Percentiles rank a stretch among this genome's conserved stretches.
These are phyloP conservation scores for Botrytis aclada DNA, from an alignment of 2,329 filamentous ascomycete species.

Conservation along the genomic window DNA sequence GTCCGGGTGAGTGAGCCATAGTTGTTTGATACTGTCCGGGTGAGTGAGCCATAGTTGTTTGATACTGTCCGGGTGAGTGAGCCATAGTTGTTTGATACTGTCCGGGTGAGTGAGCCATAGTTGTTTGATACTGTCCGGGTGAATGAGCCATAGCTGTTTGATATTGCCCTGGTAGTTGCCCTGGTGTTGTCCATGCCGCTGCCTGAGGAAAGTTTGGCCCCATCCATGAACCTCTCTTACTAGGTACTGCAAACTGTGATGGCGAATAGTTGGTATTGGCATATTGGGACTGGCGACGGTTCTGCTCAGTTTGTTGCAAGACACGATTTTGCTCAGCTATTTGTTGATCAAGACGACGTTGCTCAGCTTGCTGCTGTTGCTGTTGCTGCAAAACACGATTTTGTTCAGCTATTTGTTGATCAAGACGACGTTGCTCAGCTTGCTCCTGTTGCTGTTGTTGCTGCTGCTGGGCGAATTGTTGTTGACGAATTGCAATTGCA, in stretches of 20 bases:
- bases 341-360: constrained; percentile 55
- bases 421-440: constrained; percentile 55
- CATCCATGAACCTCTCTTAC: constrained; percentile 36
- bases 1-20: background rate
- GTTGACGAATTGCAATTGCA: constrained; percentile 67
- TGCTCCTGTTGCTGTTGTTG: constrained; percentile 24
- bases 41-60: constrained; percentile 6
- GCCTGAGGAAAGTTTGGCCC: constrained; percentile 39
- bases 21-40: background rate
- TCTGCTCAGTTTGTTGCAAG: constrained; percentile 20
- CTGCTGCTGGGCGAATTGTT: constrained; percentile 42
- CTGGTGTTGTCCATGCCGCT: constrained; percentile 38
- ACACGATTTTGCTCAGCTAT: constrained; percentile 54
- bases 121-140: background rate
- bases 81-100: background rate
- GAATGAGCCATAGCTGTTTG: background rate
- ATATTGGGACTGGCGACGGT: constrained; percentile 29
- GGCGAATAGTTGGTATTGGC: constrained; percentile 30
- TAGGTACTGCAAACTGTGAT: constrained; percentile 31
- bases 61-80: background rate
- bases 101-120: background rate
- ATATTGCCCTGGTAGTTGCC: background rate
- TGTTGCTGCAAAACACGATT: constrained; percentile 49
- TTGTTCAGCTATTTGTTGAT: constrained; percentile 43
- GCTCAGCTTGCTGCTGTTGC: constrained; percentile 34